Conservation (phyloP, 2,329 filamentous ascomycete species). For the Verticillium dahliae region DNA sequence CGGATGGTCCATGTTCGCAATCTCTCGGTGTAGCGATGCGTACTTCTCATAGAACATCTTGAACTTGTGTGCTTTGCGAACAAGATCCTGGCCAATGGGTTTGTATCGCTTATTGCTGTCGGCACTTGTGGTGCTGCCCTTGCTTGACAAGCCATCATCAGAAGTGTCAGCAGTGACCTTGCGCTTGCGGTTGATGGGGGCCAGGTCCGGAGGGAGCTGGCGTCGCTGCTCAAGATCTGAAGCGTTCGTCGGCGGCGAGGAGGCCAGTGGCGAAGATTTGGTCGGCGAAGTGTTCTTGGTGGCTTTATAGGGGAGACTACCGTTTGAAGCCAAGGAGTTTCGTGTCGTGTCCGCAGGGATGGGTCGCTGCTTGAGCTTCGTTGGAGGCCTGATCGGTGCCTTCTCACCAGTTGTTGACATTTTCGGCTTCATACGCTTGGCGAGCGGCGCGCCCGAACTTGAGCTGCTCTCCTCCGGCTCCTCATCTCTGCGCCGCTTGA, state of each 20-base stretch:
- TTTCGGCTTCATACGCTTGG: conserved; percentile 50
- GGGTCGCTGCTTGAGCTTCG: conserved; percentile 33
- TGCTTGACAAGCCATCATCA: conserved; percentile 7
- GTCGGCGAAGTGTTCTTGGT: conserved; percentile 45
- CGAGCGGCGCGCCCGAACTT: conserved; percentile 51
- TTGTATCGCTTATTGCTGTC: conserved; percentile 9
- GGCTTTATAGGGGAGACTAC: conserved; percentile 28
- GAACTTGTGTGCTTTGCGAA: conserved; percentile 49
- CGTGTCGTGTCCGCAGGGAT: conserved; percentile 38
- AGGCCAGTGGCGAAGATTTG: conserved; percentile 60
- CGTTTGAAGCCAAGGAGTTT: not conserved
- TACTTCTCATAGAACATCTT: conserved; percentile 51
- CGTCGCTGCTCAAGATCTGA: conserved; percentile 46
- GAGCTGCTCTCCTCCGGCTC: conserved; percentile 49
- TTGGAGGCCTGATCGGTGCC: conserved; percentile 25
- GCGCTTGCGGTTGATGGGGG: conserved; percentile 34
- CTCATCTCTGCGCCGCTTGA: conserved; percentile 47
- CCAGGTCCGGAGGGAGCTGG: conserved; percentile 20
- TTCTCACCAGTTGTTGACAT: not conserved
- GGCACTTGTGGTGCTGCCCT: conserved; percentile 5
- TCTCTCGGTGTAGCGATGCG: conserved; percentile 48
- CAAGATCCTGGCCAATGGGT: conserved; percentile 36
- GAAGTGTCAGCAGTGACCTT: conserved; percentile 22
- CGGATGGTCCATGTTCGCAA: conserved; percentile 43
- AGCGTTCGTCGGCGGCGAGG: conserved; percentile 59